A percentile compares a stretch with the other conserved stretches of the same genome.
Conservation (phyloP, 805 yeast genomes). For the Zygosaccharomyces bailii region DNA sequence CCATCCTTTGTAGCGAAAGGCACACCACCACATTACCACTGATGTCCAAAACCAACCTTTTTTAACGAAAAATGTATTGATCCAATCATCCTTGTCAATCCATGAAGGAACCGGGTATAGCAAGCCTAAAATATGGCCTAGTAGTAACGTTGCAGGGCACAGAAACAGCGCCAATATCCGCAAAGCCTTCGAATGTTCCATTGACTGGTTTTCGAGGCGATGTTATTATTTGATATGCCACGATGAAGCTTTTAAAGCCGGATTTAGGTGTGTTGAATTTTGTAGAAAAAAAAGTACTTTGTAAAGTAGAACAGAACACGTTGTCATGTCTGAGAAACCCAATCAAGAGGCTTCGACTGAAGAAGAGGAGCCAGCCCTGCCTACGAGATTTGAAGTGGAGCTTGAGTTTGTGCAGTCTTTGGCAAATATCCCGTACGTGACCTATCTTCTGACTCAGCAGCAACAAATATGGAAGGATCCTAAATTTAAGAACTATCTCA, state of each 20-base stretch:
- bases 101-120: conserved; percentile 31
- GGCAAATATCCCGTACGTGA: conserved; percentile 83
- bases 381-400: conserved; percentile 45
- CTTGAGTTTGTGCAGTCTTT: conserved; percentile 82
- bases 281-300: neutral
- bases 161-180: conserved; percentile 14
- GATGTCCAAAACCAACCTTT: conserved; percentile 93
- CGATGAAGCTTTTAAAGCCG: neutral
- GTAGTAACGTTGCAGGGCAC: conserved; percentile 43
- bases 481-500: conserved; percentile 68
- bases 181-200: neutral
- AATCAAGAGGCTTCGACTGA: conserved; percentile 4
- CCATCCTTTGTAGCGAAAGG: conserved; percentile 9
- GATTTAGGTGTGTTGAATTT: conserved; percentile 3
- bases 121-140: conserved; percentile 47
- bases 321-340: neutral
- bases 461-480: conserved; percentile 64
- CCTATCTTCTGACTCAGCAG: conserved; percentile 75
- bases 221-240: neutral
- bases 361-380: conserved; percentile 33
- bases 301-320: neutral
- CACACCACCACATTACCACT: conserved; percentile 34
- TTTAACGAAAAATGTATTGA: conserved; percentile 77
- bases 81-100: conserved; percentile 56
- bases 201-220: neutral